Conservation (phyloP, 495 filamentous ascomycete genomes). For the Wilcoxina mikolae region DNA sequence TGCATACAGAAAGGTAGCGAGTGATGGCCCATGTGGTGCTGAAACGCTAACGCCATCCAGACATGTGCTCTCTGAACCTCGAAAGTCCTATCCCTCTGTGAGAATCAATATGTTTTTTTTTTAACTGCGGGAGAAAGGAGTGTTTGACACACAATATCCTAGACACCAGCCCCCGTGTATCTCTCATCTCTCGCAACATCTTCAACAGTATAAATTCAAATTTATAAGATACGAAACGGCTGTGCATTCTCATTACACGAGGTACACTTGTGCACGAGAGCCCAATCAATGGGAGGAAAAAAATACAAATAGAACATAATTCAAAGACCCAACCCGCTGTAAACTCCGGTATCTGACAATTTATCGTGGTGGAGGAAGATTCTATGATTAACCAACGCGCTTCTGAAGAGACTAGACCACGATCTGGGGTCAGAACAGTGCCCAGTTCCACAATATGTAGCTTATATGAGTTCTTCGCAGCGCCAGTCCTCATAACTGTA, state of each 20-base stretch:
- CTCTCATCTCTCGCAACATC: neutral
- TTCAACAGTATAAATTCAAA: neutral
- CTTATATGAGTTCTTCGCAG: conserved; percentile 67
- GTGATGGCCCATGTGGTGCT: no score
- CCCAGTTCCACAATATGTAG: neutral
- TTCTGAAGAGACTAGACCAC: no score
- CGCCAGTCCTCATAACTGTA: conserved; percentile 96
- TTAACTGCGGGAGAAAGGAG: no score
- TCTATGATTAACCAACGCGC: no score
- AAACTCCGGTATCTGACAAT: conserved; percentile 4
- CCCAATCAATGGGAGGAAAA: neutral
- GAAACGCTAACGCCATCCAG: no score
- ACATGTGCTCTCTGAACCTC: no score
- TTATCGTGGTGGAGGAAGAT: neutral
- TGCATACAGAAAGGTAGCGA: no score
- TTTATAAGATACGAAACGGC: neutral
- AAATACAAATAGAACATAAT: neutral
- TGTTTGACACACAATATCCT: no score
- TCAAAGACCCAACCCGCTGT: conserved; percentile 1
- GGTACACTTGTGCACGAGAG: neutral
- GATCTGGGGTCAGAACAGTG: neutral
- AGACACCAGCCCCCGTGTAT: no score
- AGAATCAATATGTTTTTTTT: no score
- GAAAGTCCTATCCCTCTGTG: no score
- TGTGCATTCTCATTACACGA: neutral